These are phyloP conservation scores for Claviceps capensis DNA, from an alignment of 2,329 filamentous ascomycete species.

Conservation along the genomic window DNA sequence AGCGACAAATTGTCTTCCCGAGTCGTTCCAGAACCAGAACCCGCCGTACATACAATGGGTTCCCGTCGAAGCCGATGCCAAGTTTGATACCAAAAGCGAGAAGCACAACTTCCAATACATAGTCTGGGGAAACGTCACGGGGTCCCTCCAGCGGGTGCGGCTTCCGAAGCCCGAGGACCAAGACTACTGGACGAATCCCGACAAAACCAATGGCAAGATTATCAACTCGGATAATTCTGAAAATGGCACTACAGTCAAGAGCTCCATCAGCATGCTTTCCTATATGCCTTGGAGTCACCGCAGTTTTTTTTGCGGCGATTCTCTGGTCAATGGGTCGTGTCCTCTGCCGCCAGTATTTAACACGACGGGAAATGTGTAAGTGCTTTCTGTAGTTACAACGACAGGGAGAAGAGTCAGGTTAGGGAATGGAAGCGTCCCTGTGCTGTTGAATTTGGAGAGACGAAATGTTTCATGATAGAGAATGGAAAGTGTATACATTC, in stretches of 20 bases:
- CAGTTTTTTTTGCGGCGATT: constrained; percentile 52
- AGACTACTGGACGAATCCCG: constrained; percentile 47
- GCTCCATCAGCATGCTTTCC: constrained; percentile 58
- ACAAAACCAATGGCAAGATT: constrained; percentile 62
- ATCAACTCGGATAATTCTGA: constrained; percentile 43
- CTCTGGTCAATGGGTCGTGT: constrained; percentile 49
- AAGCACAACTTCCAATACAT: constrained; percentile 60
- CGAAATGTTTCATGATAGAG: neutral
- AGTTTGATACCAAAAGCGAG: constrained; percentile 49
- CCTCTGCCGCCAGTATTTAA: constrained; percentile 64
- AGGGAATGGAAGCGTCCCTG: no score
- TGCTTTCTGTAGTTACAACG: neutral
- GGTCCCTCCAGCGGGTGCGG: constrained; percentile 41
- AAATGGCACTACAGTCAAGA: constrained; percentile 60
- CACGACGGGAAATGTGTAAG: constrained; percentile 12
- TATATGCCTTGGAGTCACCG: constrained; percentile 52
- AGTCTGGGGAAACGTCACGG: constrained; percentile 84
- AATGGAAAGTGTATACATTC: neutral
- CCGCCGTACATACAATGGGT: constrained; percentile 63
- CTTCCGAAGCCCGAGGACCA: constrained; percentile 47
- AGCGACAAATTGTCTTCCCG: constrained; percentile 72
- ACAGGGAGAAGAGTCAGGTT: no score
- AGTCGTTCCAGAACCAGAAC: constrained; percentile 40
- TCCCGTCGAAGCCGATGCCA: constrained; percentile 60
- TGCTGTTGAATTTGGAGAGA: neutral